Conservation (phyloP, 1,284 basidiomycete genomes). For the Ustilago trichophora region DNA sequence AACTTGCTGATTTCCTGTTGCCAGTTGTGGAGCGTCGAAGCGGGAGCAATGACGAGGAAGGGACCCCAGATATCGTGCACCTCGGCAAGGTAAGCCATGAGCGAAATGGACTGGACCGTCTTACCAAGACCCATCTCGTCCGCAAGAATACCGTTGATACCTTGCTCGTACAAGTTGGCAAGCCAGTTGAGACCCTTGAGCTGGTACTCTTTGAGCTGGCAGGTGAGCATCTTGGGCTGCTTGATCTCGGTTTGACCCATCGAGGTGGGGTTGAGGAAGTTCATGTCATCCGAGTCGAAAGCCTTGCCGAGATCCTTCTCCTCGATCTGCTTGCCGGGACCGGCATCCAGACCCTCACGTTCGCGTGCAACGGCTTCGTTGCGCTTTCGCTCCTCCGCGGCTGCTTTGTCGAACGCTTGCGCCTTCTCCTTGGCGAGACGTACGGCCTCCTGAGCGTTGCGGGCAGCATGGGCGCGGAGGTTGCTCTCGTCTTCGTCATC, state of each 20-base stretch:
- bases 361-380: slow-evolving; percentile 72
- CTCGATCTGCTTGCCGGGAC: slow-evolving; percentile 39
- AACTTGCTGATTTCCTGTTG: slow-evolving; percentile 97
- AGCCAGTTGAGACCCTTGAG: slow-evolving; percentile 98
- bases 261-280: slow-evolving; percentile 99
- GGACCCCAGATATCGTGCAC: slow-evolving; percentile 99
- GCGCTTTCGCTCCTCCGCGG: slow-evolving; percentile 75
- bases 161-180: slow-evolving; percentile 96
- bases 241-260: slow-evolving; percentile 80
- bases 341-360: slow-evolving; percentile 30
- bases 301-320: slow-evolving; percentile 61
- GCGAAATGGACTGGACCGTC: slow-evolving; percentile 98
- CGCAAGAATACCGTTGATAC: slow-evolving; percentile 73
- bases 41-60: slow-evolving; percentile 98
- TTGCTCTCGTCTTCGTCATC: slow-evolving; percentile 94
- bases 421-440: slow-evolving; percentile 82
- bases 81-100: slow-evolving; percentile 95
- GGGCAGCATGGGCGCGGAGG: slow-evolving; percentile 84
- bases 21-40: slow-evolving; percentile 99
- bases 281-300: slow-evolving; percentile 82
- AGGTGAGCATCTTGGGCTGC: slow-evolving; percentile 96
- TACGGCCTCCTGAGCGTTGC: slow-evolving; percentile 90
- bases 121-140: slow-evolving; percentile 86
- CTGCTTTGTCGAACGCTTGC: slow-evolving; percentile 82
- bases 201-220: slow-evolving; percentile 97